Evolutionary conservation across 2,329 filamentous ascomycete species (phyloP), one percentile per base, ranked within the genome.

Genomic region (Aplosporella prunicola): DNA sequence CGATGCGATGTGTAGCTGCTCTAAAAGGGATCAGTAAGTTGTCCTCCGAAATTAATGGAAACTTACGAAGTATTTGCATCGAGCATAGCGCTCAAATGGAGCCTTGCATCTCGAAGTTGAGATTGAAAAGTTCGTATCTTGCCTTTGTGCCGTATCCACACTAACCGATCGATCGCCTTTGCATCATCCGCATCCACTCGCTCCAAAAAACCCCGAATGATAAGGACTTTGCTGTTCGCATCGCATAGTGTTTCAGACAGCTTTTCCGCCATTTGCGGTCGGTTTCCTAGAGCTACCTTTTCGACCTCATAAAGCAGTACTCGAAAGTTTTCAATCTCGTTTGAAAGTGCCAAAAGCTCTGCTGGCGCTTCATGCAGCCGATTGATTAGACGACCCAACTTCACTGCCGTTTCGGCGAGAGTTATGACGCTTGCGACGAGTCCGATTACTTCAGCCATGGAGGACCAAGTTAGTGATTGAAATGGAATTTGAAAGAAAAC

Each of bases 281-380:
- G 9, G n/a, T n/a, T n/a, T 15, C 14, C 26, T 3, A 8, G 25
- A 17, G 18, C 14, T 4, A 24, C 16, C 14, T n/a, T 23, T n/a
- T 36, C 26, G 18, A 29, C 9, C 7, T 36, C 26, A 14, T 25
- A 13, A 20, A 36, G 30, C 4, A 36, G 25, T 4, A 36, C 16
- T 3, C 26, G 18, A 8, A 36, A 20, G 13, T 36, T 24, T 6
- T 18, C 17, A 10, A 36, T 17, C 34, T 36, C 34, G 26, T 36
- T 36, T 4, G 34, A 29, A 5, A 36, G 34, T 5, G 34, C 26
- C 6, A 36, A 20, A 13, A 36, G 25, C 18, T 36, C 34, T 4
- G 23, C 26, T 5, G 34, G 34, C 5, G 26, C 26, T 11, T 36
- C 25, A 7, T n/a, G 17, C 9, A 36, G 26, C 26, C 14, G 9